Evolutionary conservation across 2,329 filamentous ascomycete species (phyloP), one percentile per base, ranked within the genome.

Genomic region (Fusarium illudens): DNA sequence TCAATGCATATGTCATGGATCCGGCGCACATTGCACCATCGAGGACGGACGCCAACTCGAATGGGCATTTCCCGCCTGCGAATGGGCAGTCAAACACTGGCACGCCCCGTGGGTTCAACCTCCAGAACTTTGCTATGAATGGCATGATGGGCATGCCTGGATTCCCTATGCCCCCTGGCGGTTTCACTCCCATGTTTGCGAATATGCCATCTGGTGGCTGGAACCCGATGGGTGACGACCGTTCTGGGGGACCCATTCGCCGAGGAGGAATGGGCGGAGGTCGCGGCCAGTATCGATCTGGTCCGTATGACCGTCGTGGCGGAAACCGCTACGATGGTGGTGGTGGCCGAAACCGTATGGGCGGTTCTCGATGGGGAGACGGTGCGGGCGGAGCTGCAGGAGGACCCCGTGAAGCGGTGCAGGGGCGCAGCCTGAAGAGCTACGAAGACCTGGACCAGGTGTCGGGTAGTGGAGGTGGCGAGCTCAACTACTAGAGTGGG

Each of bases 361-460:
- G 85, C 55, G 73, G 81, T 72, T 88, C 88, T 32, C 84, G 89
- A 69, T 92, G 90, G 86, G 90, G 91, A 39, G 92, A 93, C 68
- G 91, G 90, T 25, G 92, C 92, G 50, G 91, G 92, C 36, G 91
- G 87, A 22, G 89, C 91, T 32, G 89, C 91, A 3, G 90, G 94
- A 63, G 94, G 94, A 0, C 95, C 96, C 19, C 88, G 92, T 19
- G 94, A 98, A 79, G 95, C 96, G 11, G 94, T 97, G 1, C 93
- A 96, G 71, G 96, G 96, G 6, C 89, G 96, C 60, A 97, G 92
- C 64, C 82, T 99, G 69, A 97, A 97, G 86, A 97, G 93, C 78
- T 99, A 99, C 77, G 96, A 99, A 79, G 96, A 99, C 77, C 84
- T 99, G 22, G 96, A 99, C 81, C 95, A 96, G 46, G 90, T 91